Conservation (phyloP, 2,329 filamentous ascomycete species). For the Colletotrichum orchidophilum region DNA sequence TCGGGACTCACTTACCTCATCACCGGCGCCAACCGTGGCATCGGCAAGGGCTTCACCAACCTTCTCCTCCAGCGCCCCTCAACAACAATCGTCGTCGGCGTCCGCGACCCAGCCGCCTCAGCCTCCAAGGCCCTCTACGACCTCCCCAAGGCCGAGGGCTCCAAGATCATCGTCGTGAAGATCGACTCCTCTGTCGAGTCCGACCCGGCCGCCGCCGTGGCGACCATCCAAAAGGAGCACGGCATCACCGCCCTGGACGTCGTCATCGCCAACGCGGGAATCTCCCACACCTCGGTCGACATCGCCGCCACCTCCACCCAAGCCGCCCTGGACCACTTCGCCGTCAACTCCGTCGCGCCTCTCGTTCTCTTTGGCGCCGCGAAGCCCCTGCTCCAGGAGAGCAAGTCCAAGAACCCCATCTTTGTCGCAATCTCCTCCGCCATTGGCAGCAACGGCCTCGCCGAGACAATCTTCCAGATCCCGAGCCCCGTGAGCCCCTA, state of each 20-base stretch:
- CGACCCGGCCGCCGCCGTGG: constrained; percentile 44
- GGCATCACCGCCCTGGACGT: constrained; percentile 56
- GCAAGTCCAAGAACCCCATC: constrained; percentile 32
- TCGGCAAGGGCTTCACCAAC: constrained; percentile 24
- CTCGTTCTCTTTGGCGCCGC: constrained; percentile 36
- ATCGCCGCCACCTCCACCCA: constrained; percentile 41
- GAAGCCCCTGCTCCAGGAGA: constrained; percentile 39
- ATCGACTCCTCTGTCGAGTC: constrained; percentile 48
- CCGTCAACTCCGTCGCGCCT: constrained; percentile 45
- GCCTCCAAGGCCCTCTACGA: constrained; percentile 43
- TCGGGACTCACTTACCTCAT: constrained; percentile 45
- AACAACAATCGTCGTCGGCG: constrained; percentile 50
- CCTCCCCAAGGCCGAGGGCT: constrained; percentile 47
- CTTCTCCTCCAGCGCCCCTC: constrained; percentile 15
- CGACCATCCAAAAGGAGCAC: constrained; percentile 39
- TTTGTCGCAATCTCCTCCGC: constrained; percentile 40
- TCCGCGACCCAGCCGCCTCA: constrained; percentile 44
- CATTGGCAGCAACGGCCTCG: constrained; percentile 36
- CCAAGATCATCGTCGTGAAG: constrained; percentile 51
- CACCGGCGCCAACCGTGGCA: constrained; percentile 40
- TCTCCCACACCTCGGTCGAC: constrained; percentile 31
- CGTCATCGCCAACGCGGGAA: constrained; percentile 63
- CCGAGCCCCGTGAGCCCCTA: constrained; percentile 24
- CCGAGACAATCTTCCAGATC: not conserved
- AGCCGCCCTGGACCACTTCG: constrained; percentile 44